A percentile compares a stretch with the other conserved stretches of the same genome.
Conservation (phyloP, 306 rosid species). For the Argentina anserina region DNA sequence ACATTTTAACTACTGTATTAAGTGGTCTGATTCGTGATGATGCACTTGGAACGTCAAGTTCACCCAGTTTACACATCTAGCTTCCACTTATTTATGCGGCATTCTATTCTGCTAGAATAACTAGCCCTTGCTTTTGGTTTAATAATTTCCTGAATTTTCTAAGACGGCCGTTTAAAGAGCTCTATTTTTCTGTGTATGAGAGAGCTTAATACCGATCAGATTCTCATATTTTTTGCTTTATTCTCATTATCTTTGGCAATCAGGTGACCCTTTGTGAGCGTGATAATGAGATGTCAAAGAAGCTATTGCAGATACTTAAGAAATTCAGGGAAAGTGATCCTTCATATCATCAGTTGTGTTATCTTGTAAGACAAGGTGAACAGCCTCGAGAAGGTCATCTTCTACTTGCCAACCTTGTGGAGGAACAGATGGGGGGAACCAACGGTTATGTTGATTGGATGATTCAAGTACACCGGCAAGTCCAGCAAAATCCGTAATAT, state of each 20-base stretch:
- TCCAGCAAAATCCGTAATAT: conserved; percentile 68
- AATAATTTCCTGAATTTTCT: conserved; percentile 2
- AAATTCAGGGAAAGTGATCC: conserved; percentile 62
- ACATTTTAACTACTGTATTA: neutral
- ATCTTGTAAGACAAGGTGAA: conserved; percentile 97
- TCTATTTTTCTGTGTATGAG: neutral
- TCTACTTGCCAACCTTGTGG: conserved; percentile 76
- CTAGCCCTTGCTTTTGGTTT: conserved; percentile 6
- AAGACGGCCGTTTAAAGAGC: neutral
- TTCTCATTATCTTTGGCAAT: conserved; percentile 25
- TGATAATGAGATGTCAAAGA: conserved; percentile 81
- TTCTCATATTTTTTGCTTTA: conserved; percentile 4
- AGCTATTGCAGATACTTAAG: conserved; percentile 55
- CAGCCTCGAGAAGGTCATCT: conserved; percentile 94
- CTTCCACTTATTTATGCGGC: neutral
- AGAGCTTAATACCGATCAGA: neutral
- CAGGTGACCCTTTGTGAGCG: conserved; percentile 61
- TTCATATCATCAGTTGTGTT: conserved; percentile 59
- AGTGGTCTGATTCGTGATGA: neutral
- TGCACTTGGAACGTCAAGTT: neutral
- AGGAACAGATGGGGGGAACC: conserved; percentile 83
- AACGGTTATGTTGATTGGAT: conserved; percentile 88
- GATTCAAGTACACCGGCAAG: conserved; percentile 82
- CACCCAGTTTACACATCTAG: neutral
- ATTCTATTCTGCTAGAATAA: neutral